phyloP scores from a whole-genome alignment of 83 land plant species.

The Picea engelmannii region DNA sequence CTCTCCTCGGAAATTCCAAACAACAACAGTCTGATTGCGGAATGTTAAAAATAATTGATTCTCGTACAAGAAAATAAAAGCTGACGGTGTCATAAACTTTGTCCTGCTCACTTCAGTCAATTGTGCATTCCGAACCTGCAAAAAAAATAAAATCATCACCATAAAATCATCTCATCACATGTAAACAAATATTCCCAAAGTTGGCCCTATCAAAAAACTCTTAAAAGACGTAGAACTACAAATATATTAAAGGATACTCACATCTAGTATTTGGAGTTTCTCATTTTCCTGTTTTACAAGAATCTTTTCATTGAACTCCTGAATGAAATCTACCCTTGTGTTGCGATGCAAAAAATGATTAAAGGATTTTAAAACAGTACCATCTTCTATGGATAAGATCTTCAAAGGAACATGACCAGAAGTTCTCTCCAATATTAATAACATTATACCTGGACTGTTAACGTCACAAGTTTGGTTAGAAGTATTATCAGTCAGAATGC shows the following conservation, averaged over 20 bases:
- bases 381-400: no score
- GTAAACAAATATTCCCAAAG: no score
- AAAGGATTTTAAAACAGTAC: conserved; percentile 85
- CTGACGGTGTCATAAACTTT: conserved; percentile 96
- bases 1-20: conserved; percentile 95
- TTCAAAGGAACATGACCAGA: no score
- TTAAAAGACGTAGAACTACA: no score
- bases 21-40: conserved; percentile 85
- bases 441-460: no score
- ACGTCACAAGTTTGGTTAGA: no score
- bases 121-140: conserved; percentile 77
- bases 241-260: no score
- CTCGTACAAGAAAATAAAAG: conserved; percentile 93
- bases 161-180: no score
- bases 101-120: conserved; percentile 87
- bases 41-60: conserved; percentile 91
- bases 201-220: no score
- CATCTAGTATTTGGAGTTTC: conserved; percentile 97
- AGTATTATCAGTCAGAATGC: no score
- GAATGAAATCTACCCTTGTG: conserved; percentile 95
- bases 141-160: no score
- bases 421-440: no score
- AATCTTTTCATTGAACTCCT: conserved; percentile 97
- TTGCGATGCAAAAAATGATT: conserved; percentile 90
- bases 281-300: conserved; percentile 98